A percentile compares a stretch with the other conserved stretches of the same genome.
Evolutionary conservation across 495 filamentous ascomycete genomes (phyloP).

Genomic region (Eremomyces bilateralis): DNA sequence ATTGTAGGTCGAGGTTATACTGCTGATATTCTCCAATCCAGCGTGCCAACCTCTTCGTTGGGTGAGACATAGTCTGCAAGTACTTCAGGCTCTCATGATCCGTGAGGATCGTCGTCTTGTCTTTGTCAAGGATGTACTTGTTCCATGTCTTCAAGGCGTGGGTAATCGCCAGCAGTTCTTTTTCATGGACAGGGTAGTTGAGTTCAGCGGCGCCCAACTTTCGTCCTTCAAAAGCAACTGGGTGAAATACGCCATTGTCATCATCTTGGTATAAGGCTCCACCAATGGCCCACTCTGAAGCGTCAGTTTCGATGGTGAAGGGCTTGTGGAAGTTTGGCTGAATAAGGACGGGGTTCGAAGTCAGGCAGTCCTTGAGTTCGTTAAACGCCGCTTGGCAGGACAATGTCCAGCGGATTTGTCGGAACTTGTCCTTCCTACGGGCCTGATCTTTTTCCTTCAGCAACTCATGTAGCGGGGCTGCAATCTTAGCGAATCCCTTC

Average conservation of each 20-base stretch:
- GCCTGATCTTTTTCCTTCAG: constrained; percentile 1
- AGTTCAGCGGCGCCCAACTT: constrained; percentile 9
- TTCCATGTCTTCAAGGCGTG: constrained; percentile 9
- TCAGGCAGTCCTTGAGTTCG: background rate
- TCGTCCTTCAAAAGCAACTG: constrained; percentile 9
- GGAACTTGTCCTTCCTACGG: background rate
- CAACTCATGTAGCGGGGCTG: constrained; percentile 4
- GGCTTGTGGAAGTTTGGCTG: background rate
- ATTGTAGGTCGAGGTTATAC: constrained; percentile 10
- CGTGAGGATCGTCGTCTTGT: constrained; percentile 4
- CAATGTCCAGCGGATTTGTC: background rate
- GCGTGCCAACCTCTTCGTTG: constrained; percentile 4
- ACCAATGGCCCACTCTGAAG: constrained; percentile 9
- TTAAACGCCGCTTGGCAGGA: background rate
- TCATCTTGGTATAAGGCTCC: constrained; percentile 6
- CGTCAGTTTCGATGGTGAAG: constrained; percentile 11
- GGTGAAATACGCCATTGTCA: constrained; percentile 3
- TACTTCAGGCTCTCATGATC: constrained; percentile 9
- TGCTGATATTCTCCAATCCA: constrained; percentile 6
- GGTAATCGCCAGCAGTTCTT: constrained; percentile 14
- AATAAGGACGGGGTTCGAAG: background rate
- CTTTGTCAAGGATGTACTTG: constrained; percentile 6
- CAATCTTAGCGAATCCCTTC: constrained; percentile 4
- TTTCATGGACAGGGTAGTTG: constrained; percentile 12
- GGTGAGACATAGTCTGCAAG: constrained; percentile 5